These are phyloP conservation scores for Jasminum sambac DNA, from an alignment of 257 asterid genomes.

Conservation along the genomic window DNA sequence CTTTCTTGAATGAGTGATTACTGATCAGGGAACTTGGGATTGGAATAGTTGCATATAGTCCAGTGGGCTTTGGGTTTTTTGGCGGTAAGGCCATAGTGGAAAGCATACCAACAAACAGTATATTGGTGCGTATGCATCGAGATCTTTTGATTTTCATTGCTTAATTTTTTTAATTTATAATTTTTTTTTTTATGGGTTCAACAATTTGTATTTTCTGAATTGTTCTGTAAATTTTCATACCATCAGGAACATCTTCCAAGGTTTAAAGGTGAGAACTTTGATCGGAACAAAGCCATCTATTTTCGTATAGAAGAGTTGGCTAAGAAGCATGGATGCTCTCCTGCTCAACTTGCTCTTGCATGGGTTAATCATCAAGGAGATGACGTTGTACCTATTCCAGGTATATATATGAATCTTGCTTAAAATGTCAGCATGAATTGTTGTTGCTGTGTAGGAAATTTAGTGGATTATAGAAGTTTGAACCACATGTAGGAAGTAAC, in stretches of 20 bases:
- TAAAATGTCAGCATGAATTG: background rate
- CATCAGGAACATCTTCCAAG: slow-evolving; percentile 50
- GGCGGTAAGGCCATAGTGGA: slow-evolving; percentile 52
- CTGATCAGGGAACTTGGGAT: slow-evolving; percentile 35
- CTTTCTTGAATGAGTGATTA: too few species aligned
- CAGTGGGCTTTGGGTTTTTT: slow-evolving; percentile 54
- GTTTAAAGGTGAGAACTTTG: slow-evolving; percentile 58
- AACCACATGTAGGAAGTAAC: background rate
- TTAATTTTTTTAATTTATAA: too few species aligned
- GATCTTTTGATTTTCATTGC: background rate
- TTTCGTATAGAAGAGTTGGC: slow-evolving; percentile 47
- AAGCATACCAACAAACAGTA: slow-evolving; percentile 38
- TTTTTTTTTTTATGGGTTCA: background rate
- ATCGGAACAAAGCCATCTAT: slow-evolving; percentile 55
- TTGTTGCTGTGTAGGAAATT: too few species aligned
- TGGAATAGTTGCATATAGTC: slow-evolving; percentile 62
- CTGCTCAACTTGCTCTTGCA: slow-evolving; percentile 66
- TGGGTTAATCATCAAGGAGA: slow-evolving; percentile 66
- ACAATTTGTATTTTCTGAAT: background rate
- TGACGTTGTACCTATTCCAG: slow-evolving; percentile 62
- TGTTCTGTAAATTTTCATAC: slow-evolving; percentile 2
- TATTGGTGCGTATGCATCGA: slow-evolving; percentile 33
- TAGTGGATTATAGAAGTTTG: too few species aligned
- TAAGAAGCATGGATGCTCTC: slow-evolving; percentile 48
- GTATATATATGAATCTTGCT: slow-evolving; percentile 23